phyloP scores from a whole-genome alignment of 768 basidiomycete species.

The Mycena olivaceomarginata region DNA sequence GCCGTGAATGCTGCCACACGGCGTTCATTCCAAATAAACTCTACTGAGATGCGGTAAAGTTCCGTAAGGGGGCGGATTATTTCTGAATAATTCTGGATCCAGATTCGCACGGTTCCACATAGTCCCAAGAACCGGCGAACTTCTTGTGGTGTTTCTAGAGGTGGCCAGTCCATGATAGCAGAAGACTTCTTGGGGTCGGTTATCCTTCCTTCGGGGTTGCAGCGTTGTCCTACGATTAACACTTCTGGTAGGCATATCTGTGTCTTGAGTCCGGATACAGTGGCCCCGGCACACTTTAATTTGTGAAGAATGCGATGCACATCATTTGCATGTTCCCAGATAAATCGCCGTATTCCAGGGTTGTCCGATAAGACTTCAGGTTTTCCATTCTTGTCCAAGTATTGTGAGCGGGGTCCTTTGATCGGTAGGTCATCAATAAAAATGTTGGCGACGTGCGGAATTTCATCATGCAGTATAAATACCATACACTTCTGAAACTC shows the following conservation, averaged over 20 bases:
- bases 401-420: conserved; percentile 50
- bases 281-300: conserved; percentile 52
- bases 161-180: neutral
- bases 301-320: conserved; percentile 54
- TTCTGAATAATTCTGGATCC: conserved; percentile 47
- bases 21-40: conserved; percentile 53
- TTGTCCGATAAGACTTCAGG: conserved; percentile 45
- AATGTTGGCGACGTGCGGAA: conserved; percentile 50
- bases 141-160: neutral
- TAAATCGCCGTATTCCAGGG: conserved; percentile 19
- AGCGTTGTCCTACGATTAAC: conserved; percentile 11
- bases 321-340: conserved; percentile 56
- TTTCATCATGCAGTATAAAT: conserved; percentile 54
- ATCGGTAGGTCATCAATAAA: conserved; percentile 57
- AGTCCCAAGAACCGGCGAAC: conserved; percentile 51
- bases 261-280: conserved; percentile 52
- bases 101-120: conserved; percentile 48
- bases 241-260: conserved; percentile 45
- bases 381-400: conserved; percentile 45
- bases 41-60: conserved; percentile 35
- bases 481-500: conserved; percentile 49
- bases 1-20: conserved; percentile 40
- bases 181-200: neutral
- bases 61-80: conserved; percentile 10
- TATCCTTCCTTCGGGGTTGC: neutral